Base-by-base conservation (phyloP, 805 yeast species). In the Sugiyamaella valdiviana region DNA sequence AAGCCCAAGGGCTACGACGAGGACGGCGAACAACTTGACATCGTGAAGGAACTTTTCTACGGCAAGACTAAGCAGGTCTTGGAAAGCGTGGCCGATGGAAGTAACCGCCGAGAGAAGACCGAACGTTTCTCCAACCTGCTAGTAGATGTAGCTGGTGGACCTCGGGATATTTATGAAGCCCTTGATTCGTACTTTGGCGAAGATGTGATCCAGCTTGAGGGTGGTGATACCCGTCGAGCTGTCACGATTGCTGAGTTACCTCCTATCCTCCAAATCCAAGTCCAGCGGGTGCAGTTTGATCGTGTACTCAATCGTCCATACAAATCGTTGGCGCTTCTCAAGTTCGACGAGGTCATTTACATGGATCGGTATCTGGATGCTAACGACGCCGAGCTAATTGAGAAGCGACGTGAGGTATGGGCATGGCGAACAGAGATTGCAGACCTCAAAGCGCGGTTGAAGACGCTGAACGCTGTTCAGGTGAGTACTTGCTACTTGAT, bases 201-300 rank as follows among this genome's bases (percentile, higher is more conserved):
- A 46, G 96, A 87, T 55, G 63, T 78, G 16, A 73, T 89, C 10
- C 75, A 73, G 1, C 68, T 87, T 56, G 79, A 73, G 38, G 84
- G 82, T 52, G 95, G 89, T 1, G 72, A 75, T 21, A 91, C 85
- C 4, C 79, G 81, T 56, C 78, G 95, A 62, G 76, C 85, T 0
- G 76, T 90, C 42, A 78, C 90, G 0, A 76, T 91, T 3, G 73
- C 78, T 7, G 74, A 79, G 48, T 67, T 88, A 17, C 99, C 99
- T 0, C 80, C 82, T 5, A 77, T 93, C 44, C 65, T 93, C 43
- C 99, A 93, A 63, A 78, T 93, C 43, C 99, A 93, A 62, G 85
- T 93, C 6, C 98, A 90, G 66, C 75, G 99, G 61, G 98, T 93
- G 0, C 86, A 87, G 63, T 93, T 83, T 63, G 96, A 93, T 61